Conservation (phyloP, 257 asterid species). For the Craterostigma plantagineum region DNA sequence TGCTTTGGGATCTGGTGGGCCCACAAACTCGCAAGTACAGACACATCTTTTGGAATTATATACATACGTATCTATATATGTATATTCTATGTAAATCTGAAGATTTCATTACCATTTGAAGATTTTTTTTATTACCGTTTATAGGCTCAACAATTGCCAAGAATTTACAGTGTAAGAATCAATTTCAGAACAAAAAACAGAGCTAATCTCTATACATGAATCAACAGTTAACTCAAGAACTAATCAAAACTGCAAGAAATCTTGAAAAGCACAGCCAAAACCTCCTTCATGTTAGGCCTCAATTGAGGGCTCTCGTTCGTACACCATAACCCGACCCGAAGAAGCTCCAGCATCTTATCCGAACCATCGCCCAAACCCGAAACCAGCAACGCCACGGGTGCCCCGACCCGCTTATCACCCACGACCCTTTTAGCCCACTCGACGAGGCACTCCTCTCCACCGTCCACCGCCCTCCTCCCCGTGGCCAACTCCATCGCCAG, state of each 20-base stretch:
- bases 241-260: conserved; percentile 24
- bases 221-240: too few species aligned
- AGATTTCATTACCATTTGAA: too few species aligned
- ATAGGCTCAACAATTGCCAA: too few species aligned
- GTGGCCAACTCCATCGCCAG: conserved; percentile 93
- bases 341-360: conserved; percentile 53
- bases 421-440: conserved; percentile 83
- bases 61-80: too few species aligned
- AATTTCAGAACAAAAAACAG: too few species aligned
- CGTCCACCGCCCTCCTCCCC: conserved; percentile 73
- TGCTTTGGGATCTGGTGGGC: too few species aligned
- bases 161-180: too few species aligned
- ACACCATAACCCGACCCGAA: conserved; percentile 65
- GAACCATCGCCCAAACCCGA: conserved; percentile 64
- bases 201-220: too few species aligned
- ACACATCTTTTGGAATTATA: too few species aligned
- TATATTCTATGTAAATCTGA: too few species aligned
- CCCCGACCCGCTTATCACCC: conserved; percentile 39
- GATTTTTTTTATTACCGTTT: too few species aligned
- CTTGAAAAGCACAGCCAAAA: conserved; percentile 49
- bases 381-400: conserved; percentile 42
- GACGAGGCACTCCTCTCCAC: conserved; percentile 76
- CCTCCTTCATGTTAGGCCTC: conserved; percentile 92
- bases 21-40: too few species aligned
- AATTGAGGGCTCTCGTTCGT: conserved; percentile 45